Percentiles rank a stretch among this genome's conserved stretches.
Evolutionary conservation across 2,329 filamentous ascomycete genomes (phyloP).

Genomic region (Hypoxylon sp.): DNA sequence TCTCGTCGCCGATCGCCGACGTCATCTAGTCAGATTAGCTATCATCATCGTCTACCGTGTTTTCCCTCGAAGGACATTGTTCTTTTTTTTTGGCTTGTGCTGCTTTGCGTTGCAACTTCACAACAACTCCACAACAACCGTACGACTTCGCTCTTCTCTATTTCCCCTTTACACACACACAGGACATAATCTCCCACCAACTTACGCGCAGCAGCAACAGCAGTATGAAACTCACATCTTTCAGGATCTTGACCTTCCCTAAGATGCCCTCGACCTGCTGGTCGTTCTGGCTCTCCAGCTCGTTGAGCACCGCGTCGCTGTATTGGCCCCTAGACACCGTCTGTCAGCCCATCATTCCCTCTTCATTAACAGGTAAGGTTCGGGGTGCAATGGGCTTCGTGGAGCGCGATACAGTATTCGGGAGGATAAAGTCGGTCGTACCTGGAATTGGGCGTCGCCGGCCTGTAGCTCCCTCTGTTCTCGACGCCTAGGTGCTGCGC

Average conservation of each 20-base stretch:
- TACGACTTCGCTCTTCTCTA: constrained; percentile 1
- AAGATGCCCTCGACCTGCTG: constrained; percentile 89
- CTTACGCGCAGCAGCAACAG: constrained; percentile 40
- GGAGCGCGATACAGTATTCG: not conserved
- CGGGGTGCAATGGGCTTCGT: too few relatives aligned
- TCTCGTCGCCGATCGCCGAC: constrained; percentile 92
- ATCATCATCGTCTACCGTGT: too few relatives aligned
- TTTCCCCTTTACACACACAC: constrained; percentile 6
- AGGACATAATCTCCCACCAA: constrained; percentile 24
- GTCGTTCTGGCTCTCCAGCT: constrained; percentile 96
- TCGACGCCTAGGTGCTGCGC: constrained; percentile 46
- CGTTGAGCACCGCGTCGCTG: constrained; percentile 88
- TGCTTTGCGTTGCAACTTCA: constrained; percentile 6
- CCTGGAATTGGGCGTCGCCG: constrained; percentile 79
- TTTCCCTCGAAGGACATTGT: too few relatives aligned
- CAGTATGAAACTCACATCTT: constrained; percentile 73
- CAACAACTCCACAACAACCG: not conserved
- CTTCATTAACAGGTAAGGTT: not conserved
- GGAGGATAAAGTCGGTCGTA: constrained; percentile 49
- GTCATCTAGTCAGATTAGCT: constrained; percentile 74
- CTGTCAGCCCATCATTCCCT: not conserved
- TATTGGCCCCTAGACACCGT: constrained; percentile 78
- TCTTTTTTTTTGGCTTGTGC: not conserved
- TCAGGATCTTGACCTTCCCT: constrained; percentile 88
- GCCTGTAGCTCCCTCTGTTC: constrained; percentile 61